Conservation (phyloP, 148 eudicot genomes). For the Pouteria glomerata region DNA sequence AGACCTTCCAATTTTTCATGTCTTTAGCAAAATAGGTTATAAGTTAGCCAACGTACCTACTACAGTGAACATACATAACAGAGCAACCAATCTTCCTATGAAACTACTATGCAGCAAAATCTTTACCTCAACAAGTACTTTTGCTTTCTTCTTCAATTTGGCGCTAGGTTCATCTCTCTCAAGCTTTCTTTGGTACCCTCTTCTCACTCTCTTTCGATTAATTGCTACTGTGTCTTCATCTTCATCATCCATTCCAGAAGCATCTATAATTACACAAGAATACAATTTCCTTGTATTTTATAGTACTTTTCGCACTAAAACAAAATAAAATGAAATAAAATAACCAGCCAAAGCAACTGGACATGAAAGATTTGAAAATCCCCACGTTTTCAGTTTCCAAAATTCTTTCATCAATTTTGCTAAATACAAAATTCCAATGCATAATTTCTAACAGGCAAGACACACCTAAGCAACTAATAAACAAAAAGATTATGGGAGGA, state of each 20-base stretch:
- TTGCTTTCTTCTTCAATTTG: conserved; percentile 64
- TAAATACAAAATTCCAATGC: neutral
- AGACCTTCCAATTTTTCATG: neutral
- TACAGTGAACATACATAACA: neutral
- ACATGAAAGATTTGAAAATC: neutral
- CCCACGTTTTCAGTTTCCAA: neutral
- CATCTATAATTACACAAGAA: neutral
- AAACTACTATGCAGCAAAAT: neutral
- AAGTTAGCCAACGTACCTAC: neutral
- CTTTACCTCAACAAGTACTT: conserved; percentile 79
- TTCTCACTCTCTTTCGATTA: conserved; percentile 31
- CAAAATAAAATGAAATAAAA: neutral
- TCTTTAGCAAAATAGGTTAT: neutral
- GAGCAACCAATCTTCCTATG: neutral
- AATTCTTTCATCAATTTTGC: neutral
- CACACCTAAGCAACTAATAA: neutral
- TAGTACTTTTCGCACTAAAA: neutral
- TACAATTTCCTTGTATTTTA: neutral
- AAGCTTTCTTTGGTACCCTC: conserved; percentile 26
- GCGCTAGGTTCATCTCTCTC: conserved; percentile 35
- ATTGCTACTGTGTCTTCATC: conserved; percentile 32
- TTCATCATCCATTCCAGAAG: conserved; percentile 42
- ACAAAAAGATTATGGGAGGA: neutral
- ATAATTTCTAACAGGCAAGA: neutral
- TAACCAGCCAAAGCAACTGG: neutral